Evolutionary conservation across 371 early-diverging fungal species (phyloP), one percentile per base, ranked within the genome.

Genomic region (Mortierella sp.): DNA sequence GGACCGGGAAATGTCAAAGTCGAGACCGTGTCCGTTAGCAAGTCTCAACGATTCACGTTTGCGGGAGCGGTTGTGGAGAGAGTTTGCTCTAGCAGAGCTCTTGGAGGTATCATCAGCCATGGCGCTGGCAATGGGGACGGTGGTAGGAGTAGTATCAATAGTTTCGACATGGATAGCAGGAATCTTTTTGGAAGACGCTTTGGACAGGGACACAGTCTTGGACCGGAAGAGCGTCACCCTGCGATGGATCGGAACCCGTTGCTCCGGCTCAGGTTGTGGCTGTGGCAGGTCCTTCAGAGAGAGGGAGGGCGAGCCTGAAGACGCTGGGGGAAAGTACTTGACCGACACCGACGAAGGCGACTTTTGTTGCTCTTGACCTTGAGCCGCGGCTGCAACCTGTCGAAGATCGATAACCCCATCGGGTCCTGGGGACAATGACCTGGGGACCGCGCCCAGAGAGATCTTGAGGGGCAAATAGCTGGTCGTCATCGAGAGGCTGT

Each of bases 201-300:
- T 37, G 47, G 53, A 50, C 31, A 55, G 65, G 7, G 68, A 68
- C 58, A 47, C 39, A 1, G 71, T 74, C 65, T 77, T 74, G 40
- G 82, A 77, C 5, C 78, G 74, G 69, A 68, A 77, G 29, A 82
- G 65, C 6, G 74, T 75, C 31, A 82, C 83, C 41, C 55, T 74
- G 50, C 83, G 74, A 40, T 77, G 77, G 43, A 78, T 64, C 1
- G 81, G 71, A 10, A 70, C 31, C 2, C 77, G 71, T 14, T 73
- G 55, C 58, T 68, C 39, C 24, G 29, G 65, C 40, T 31, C 19
- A 14, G 1, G 53, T 19, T 53, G 37, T n/a, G 24, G 43, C 9
- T 29, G 58, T 29, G 55, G 55, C 39, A 52, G 31, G 24, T 58
- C 55, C 5, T 14, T 34, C 37, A 47, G 22, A 6, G 67, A 14